Conservation (phyloP, 352 stramenopile genomes). For the Plasmopara muralis region DNA sequence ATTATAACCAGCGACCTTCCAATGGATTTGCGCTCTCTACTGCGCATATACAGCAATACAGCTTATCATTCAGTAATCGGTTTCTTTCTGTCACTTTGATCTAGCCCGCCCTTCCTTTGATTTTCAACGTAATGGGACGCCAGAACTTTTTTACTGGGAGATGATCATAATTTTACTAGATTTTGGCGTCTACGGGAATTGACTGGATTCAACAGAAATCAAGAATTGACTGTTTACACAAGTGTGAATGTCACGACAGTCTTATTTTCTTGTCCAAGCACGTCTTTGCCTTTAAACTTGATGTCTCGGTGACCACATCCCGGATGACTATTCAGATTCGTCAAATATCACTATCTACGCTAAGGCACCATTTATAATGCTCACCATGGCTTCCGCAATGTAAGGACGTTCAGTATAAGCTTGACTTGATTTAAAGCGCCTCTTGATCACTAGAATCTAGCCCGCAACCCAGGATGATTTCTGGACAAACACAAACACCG, state of each 20-base stretch:
- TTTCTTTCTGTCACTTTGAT: no score
- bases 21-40: neutral
- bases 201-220: neutral
- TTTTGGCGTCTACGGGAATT: neutral
- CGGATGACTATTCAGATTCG: neutral
- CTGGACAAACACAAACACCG: slow-evolving; percentile 6
- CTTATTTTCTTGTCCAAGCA: neutral
- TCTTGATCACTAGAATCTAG: neutral
- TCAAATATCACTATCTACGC: neutral
- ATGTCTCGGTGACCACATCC: neutral
- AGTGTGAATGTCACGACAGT: neutral
- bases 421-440: neutral
- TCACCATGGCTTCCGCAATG: neutral
- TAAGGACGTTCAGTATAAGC: neutral
- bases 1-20: neutral
- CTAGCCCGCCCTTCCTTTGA: neutral
- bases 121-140: neutral
- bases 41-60: no score
- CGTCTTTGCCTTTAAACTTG: neutral
- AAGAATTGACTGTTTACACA: neutral
- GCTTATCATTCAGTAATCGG: no score
- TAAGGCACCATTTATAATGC: neutral
- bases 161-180: neutral
- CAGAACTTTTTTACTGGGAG: neutral
- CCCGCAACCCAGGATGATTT: slow-evolving; percentile 5